A percentile compares a stretch with the other conserved stretches of the same genome.
Evolutionary conservation across 2,329 filamentous ascomycete genomes (phyloP).

Genomic region (Graphilbum sp.): DNA sequence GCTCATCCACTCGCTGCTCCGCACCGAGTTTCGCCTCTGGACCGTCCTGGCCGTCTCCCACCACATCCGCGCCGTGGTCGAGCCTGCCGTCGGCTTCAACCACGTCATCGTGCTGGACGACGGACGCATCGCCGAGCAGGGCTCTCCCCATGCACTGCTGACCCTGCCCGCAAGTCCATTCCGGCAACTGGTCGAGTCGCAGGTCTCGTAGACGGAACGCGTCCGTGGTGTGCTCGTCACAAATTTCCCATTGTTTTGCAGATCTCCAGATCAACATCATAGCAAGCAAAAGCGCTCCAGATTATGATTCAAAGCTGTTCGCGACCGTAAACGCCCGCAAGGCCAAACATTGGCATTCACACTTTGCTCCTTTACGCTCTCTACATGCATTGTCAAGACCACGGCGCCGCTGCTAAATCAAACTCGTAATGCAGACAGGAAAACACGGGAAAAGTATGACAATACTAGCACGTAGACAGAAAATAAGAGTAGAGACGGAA

Average conservation of each 20-base stretch:
- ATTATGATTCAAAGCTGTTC: too few relatives aligned
- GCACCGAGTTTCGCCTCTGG: conserved; percentile 31
- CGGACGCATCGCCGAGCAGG: conserved; percentile 16
- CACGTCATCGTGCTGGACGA: conserved; percentile 29
- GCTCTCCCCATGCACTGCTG: conserved; percentile 5
- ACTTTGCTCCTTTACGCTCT: too few relatives aligned
- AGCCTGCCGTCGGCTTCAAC: conserved; percentile 21
- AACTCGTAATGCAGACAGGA: neutral
- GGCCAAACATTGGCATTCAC: too few relatives aligned
- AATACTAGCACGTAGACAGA: neutral
- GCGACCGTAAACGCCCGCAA: too few relatives aligned
- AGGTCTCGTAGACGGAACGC: neutral
- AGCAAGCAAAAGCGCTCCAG: too few relatives aligned
- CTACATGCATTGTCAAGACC: too few relatives aligned
- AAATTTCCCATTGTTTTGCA: too few relatives aligned
- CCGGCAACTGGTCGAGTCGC: neutral
- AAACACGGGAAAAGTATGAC: neutral
- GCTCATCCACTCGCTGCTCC: conserved; percentile 36
- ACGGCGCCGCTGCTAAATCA: too few relatives aligned
- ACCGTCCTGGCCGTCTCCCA: conserved; percentile 30
- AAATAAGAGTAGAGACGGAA: too few relatives aligned
- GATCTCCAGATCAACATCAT: too few relatives aligned
- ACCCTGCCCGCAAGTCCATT: neutral
- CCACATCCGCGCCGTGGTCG: conserved; percentile 24
- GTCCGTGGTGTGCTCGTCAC: too few relatives aligned